phyloP scores from a whole-genome alignment of 176 grass and related monocot species.

The Otatea glauca region DNA sequence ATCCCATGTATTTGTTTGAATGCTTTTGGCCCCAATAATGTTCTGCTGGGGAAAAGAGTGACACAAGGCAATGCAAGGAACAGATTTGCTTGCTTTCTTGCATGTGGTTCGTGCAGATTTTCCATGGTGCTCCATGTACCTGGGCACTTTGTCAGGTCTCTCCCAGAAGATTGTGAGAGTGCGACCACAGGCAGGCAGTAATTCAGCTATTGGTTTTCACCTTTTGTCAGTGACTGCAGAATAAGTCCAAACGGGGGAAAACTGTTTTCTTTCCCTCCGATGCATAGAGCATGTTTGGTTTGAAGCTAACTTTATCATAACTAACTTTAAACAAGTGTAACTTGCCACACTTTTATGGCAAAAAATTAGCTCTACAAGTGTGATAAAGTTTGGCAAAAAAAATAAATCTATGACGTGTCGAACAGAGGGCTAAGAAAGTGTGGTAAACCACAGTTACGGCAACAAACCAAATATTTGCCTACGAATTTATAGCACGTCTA shows the following conservation, averaged over 20 bases:
- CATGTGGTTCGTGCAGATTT: conserved; percentile 35
- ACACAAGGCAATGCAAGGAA: conserved; percentile 4
- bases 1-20: not conserved
- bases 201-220: not conserved
- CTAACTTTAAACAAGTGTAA: too few species aligned
- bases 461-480: too few species aligned
- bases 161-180: not conserved
- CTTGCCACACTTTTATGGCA: too few species aligned
- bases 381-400: too few species aligned
- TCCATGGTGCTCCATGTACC: conserved; percentile 31
- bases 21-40: conserved; percentile 13
- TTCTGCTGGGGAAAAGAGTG: conserved; percentile 12
- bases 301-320: too few species aligned
- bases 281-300: too few species aligned
- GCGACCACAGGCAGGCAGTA: not conserved
- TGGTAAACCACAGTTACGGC: too few species aligned
- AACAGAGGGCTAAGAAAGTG: too few species aligned
- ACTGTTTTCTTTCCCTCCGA: not conserved
- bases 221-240: not conserved
- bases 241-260: not conserved
- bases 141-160: conserved; percentile 28
- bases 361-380: too few species aligned
- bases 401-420: too few species aligned
- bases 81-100: conserved; percentile 36
- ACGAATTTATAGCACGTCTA: too few species aligned